Conservation (phyloP, 2,329 filamentous ascomycete species). For the Alternaria alternata region DNA sequence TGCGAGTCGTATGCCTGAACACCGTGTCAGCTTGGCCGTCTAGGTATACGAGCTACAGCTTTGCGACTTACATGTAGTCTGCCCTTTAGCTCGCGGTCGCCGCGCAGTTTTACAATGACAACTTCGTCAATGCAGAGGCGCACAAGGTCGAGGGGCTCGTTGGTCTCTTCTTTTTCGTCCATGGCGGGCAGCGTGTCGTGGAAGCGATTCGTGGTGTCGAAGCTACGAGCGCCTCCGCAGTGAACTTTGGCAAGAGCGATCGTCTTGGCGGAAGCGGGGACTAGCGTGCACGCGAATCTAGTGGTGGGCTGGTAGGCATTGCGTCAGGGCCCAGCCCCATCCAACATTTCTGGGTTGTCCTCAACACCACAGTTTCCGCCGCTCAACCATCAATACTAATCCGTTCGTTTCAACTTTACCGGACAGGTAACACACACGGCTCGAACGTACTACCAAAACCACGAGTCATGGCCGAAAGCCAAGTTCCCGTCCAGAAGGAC, state of each 20-base stretch:
- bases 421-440: not conserved
- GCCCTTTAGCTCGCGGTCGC: slow-evolving; percentile 94
- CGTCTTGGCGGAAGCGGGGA: slow-evolving; percentile 26
- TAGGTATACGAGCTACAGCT: not conserved
- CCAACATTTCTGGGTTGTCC: slow-evolving; percentile 7
- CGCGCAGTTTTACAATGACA: slow-evolving; percentile 95
- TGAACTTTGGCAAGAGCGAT: slow-evolving; percentile 29
- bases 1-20: slow-evolving; percentile 94
- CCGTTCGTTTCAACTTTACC: not conserved
- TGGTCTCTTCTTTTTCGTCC: slow-evolving; percentile 82
- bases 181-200: slow-evolving; percentile 59
- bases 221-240: slow-evolving; percentile 18
- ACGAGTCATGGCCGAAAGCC: slow-evolving; percentile 43
- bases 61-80: slow-evolving; percentile 77
- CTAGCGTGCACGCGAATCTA: slow-evolving; percentile 16
- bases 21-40: slow-evolving; percentile 17
- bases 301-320: slow-evolving; percentile 19
- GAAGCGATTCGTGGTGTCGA: slow-evolving; percentile 13
- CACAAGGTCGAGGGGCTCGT: slow-evolving; percentile 95
- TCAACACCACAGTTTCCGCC: slow-evolving; percentile 5
- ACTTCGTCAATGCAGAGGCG: slow-evolving; percentile 93
- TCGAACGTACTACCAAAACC: not conserved
- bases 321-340: slow-evolving; percentile 23
- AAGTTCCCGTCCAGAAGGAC: slow-evolving; percentile 29
- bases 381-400: not conserved